Percentiles rank a stretch among this genome's conserved stretches.
Conservation (phyloP, 1,284 basidiomycete genomes). For the Naganishia sp. region DNA sequence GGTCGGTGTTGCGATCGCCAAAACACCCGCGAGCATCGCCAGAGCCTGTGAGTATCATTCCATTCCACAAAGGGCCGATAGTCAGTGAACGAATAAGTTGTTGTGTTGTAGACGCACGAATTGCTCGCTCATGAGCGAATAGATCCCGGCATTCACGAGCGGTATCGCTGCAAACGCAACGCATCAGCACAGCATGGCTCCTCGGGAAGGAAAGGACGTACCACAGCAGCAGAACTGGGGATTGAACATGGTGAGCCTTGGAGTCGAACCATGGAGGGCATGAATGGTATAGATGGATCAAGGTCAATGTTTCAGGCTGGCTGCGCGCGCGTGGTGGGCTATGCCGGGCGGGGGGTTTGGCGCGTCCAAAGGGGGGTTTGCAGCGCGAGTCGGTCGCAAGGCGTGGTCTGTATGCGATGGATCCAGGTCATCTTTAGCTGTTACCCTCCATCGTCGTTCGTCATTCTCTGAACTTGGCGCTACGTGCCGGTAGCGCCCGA, state of each 20-base stretch:
- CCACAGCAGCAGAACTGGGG: constrained; percentile 53
- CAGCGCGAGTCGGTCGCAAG: background rate
- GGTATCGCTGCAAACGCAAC: constrained; percentile 65
- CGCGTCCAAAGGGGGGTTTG: constrained; percentile 1
- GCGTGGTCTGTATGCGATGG: too few species aligned
- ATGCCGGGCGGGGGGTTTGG: constrained; percentile 6
- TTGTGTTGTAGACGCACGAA: constrained; percentile 52
- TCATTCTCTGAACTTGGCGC: too few species aligned
- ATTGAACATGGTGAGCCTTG: constrained; percentile 39
- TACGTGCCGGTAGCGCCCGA: too few species aligned
- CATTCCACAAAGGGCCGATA: background rate
- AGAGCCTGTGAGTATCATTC: constrained; percentile 52
- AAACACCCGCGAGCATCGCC: constrained; percentile 69
- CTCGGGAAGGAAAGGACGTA: constrained; percentile 34
- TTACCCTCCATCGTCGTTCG: too few species aligned
- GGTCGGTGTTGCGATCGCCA: constrained; percentile 73
- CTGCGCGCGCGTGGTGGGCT: background rate
- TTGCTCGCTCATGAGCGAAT: constrained; percentile 75
- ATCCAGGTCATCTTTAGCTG: too few species aligned
- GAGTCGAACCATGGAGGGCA: background rate
- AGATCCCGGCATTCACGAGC: constrained; percentile 81
- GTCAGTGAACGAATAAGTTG: background rate
- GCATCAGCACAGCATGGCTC: background rate
- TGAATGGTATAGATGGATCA: background rate
- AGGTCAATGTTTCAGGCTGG: constrained; percentile 10